Percentiles rank a stretch among this genome's conserved stretches.
Evolutionary conservation across 2,329 filamentous ascomycete genomes (phyloP).

Genomic region (Hypoxylon sp.): DNA sequence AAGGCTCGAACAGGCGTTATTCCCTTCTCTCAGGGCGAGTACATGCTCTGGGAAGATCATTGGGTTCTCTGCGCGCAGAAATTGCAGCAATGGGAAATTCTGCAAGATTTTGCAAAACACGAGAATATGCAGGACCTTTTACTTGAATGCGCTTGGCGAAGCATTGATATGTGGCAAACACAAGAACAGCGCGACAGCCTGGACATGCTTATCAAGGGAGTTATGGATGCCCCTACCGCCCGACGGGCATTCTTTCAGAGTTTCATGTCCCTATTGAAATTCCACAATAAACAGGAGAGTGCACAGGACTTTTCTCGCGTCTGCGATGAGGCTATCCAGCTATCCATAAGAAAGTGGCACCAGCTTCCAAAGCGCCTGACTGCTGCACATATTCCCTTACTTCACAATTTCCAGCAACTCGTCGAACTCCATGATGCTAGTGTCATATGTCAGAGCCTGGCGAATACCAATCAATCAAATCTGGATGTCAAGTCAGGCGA

Average conservation of each 20-base stretch:
- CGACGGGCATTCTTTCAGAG: conserved; percentile 96
- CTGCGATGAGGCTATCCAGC: conserved; percentile 96
- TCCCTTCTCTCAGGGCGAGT: conserved; percentile 95
- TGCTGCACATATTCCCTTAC: conserved; percentile 91
- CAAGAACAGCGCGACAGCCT: conserved; percentile 88
- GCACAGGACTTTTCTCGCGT: conserved; percentile 86
- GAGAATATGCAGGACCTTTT: conserved; percentile 98
- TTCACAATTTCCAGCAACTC: conserved; percentile 98
- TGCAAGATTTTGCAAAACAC: conserved; percentile 98
- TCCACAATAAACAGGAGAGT: conserved; percentile 88
- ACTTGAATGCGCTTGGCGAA: conserved; percentile 94
- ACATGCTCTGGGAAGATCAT: conserved; percentile 99
- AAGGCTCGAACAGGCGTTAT: conserved; percentile 97
- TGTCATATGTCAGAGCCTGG: conserved; percentile 92
- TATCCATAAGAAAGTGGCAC: conserved; percentile 98
- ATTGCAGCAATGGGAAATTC: conserved; percentile 97
- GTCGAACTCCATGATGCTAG: conserved; percentile 98
- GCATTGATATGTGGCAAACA: conserved; percentile 93
- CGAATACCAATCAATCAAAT: conserved; percentile 84
- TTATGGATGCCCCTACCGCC: conserved; percentile 97
- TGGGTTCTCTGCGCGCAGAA: conserved; percentile 99
- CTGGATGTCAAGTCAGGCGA: conserved; percentile 95
- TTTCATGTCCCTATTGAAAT: conserved; percentile 95
- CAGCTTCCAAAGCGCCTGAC: conserved; percentile 95
- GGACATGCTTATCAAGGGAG: conserved; percentile 93